Conservation (phyloP, 352 stramenopile genomes). For the Ochromonadaceae sp. region DNA sequence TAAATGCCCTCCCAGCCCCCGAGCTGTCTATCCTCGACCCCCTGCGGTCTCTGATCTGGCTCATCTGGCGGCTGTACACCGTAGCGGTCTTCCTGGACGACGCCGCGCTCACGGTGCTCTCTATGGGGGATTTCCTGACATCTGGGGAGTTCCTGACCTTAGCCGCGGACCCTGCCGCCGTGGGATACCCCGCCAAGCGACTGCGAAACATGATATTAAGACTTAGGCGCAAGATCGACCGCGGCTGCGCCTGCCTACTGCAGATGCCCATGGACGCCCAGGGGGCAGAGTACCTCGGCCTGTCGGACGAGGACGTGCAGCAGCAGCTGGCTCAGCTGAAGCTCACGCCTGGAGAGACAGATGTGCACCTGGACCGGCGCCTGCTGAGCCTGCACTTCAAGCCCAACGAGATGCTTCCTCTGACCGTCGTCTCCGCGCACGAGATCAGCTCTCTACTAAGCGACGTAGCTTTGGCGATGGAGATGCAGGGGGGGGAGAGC, state of each 20-base stretch:
- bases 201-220: too few relatives aligned
- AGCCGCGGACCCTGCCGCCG: too few relatives aligned
- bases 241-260: background rate
- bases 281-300: background rate
- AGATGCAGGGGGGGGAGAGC: background rate
- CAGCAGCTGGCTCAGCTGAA: background rate
- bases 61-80: background rate
- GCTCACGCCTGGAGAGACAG: too few relatives aligned
- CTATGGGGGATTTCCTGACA: background rate
- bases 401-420: background rate
- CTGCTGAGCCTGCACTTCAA: background rate
- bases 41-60: background rate
- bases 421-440: background rate
- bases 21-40: too few relatives aligned
- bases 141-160: too few relatives aligned
- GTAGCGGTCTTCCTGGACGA: background rate
- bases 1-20: background rate
- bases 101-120: background rate
- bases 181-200: too few relatives aligned
- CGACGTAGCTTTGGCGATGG: background rate
- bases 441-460: background rate
- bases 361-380: too few relatives aligned
- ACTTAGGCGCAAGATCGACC: too few relatives aligned
- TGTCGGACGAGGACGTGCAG: background rate
- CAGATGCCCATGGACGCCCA: background rate